A percentile compares a stretch with the other conserved stretches of the same genome.
Evolutionary conservation across 805 yeast species (phyloP).

Genomic region (Hanseniaspora taiwanica): DNA sequence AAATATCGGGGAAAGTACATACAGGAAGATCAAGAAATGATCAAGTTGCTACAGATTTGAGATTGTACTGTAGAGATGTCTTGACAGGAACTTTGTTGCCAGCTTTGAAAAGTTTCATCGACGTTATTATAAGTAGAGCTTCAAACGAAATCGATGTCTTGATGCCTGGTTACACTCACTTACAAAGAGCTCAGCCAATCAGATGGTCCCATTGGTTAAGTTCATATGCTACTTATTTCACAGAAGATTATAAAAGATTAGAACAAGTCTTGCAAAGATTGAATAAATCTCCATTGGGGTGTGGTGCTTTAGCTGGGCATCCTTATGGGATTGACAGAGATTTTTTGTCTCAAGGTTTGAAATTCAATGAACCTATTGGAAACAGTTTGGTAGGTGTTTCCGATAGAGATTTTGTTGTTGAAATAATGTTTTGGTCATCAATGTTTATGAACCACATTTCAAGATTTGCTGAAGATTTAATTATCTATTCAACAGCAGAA

Average conservation of each 20-base stretch:
- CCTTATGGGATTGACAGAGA: constrained; percentile 98
- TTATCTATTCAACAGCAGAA: constrained; percentile 93
- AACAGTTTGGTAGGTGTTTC: constrained; percentile 94
- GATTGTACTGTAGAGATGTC: constrained; percentile 79
- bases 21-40: constrained; percentile 99
- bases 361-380: constrained; percentile 79
- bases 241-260: constrained; percentile 80
- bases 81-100: constrained; percentile 43
- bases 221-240: constrained; percentile 86
- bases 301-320: constrained; percentile 98
- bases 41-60: constrained; percentile 98
- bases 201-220: constrained; percentile 98
- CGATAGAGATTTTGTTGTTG: constrained; percentile 95
- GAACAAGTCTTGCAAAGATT: constrained; percentile 69
- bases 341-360: constrained; percentile 64
- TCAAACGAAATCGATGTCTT: constrained; percentile 74
- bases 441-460: constrained; percentile 93
- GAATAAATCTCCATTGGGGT: constrained; percentile 84
- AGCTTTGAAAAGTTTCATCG: constrained; percentile 48
- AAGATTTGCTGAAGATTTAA: constrained; percentile 85
- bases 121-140: constrained; percentile 61
- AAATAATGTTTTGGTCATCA: constrained; percentile 89
- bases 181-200: constrained; percentile 98
- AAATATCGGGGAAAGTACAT: constrained; percentile 94
- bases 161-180: constrained; percentile 98